Conservation (phyloP, 768 basidiomycete genomes). For the Serendipita sp. region DNA sequence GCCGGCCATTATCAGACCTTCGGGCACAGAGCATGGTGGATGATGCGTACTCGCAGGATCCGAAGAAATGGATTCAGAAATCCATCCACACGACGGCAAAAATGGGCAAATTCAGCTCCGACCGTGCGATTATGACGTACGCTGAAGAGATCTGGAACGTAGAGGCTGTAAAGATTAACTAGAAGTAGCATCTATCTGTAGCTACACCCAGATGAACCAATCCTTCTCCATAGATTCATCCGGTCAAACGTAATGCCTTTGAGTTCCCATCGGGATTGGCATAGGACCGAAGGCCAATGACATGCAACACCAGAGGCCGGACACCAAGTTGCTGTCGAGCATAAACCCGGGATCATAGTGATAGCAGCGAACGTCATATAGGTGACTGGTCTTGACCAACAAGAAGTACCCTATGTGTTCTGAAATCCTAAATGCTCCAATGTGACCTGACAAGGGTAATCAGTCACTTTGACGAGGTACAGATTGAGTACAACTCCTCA, state of each 20-base stretch:
- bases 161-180: slow-evolving; percentile 11
- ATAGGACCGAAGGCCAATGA: too few relatives aligned
- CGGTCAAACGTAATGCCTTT: too few relatives aligned
- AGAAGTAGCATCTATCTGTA: not conserved
- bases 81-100: slow-evolving; percentile 70
- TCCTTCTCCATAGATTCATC: too few relatives aligned
- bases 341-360: too few relatives aligned
- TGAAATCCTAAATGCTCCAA: not conserved
- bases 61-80: slow-evolving; percentile 82
- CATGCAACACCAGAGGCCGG: too few relatives aligned
- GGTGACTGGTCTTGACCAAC: too few relatives aligned
- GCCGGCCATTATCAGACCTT: slow-evolving; percentile 37
- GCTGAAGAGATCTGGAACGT: slow-evolving; percentile 37
- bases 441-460: not conserved
- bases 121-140: slow-evolving; percentile 83
- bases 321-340: too few relatives aligned
- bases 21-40: slow-evolving; percentile 76
- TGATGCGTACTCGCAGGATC: slow-evolving; percentile 60
- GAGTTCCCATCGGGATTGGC: too few relatives aligned
- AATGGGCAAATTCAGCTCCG: slow-evolving; percentile 97
- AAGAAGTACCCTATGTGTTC: too few relatives aligned
- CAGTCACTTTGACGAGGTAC: not conserved
- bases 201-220: too few relatives aligned
- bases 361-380: too few relatives aligned
- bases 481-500: not conserved